Evolutionary conservation across 371 early-diverging fungal species (phyloP).

Genomic region (Syncephalastrum racemosum): DNA sequence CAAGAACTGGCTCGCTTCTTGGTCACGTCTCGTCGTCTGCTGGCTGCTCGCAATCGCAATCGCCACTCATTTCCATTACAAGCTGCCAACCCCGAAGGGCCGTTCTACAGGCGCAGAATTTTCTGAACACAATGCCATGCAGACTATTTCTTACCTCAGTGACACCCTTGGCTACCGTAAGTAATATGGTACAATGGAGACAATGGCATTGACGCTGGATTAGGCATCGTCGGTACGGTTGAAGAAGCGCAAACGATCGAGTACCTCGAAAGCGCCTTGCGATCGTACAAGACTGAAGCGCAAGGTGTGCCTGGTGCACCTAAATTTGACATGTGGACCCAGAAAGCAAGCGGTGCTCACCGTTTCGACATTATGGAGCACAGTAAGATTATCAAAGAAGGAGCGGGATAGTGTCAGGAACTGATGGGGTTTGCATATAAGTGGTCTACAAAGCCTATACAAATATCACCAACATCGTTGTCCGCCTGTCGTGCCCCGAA

Average conservation of each 20-base stretch:
- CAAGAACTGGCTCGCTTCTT: slow-evolving; percentile 7
- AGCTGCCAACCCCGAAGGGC: slow-evolving; percentile 39
- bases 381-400: slow-evolving; percentile 31
- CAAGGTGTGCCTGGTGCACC: slow-evolving; percentile 42
- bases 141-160: slow-evolving; percentile 48
- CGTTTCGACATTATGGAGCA: slow-evolving; percentile 74
- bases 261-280: slow-evolving; percentile 31
- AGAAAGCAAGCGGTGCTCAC: slow-evolving; percentile 65
- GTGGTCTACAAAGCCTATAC: slow-evolving; percentile 68
- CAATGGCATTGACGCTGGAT: neutral
- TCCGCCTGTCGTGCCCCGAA: slow-evolving; percentile 67
- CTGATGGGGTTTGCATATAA: slow-evolving; percentile 19
- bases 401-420: neutral
- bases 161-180: slow-evolving; percentile 59
- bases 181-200: slow-evolving; percentile 20
- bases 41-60: slow-evolving; percentile 28
- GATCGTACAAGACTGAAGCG: slow-evolving; percentile 31
- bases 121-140: slow-evolving; percentile 58
- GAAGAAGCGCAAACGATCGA: slow-evolving; percentile 45
- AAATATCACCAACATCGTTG: slow-evolving; percentile 75
- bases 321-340: slow-evolving; percentile 62
- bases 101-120: slow-evolving; percentile 43
- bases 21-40: slow-evolving; percentile 17
- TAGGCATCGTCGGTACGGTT: slow-evolving; percentile 48
- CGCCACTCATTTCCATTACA: slow-evolving; percentile 38